Base-by-base conservation (phyloP, 2,329 filamentous ascomycete species). In the Xylariaceae sp. region DNA sequence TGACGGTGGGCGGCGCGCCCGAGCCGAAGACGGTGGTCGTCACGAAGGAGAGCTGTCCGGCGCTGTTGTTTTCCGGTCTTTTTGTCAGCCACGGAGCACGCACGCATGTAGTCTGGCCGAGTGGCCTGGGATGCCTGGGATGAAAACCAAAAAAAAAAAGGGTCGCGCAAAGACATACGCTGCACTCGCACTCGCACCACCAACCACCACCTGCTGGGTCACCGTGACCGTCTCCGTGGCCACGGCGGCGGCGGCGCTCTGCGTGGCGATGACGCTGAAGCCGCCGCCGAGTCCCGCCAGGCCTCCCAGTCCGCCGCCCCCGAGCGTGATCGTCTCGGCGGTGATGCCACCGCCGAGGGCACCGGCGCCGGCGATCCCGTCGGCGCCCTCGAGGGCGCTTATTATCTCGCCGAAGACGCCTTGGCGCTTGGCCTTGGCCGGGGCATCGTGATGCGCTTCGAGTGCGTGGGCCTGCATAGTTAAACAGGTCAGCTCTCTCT, bases 231-330 rank as follows among this genome's bases (percentile, higher is more conserved):
- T 51, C 19, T 38, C 35, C 26, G 48, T 49, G 32, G 34, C 37
- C 16, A 35, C 37, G n/a, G 40, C 47, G 13, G 42, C 46, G 14
- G 47, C 50, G 31, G 33, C 40, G 25, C 55, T 55, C 24, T 44
- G 32, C 26, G 37, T 70, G 14, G 36, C 47, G 9, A 32, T 41
- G 2, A 37, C 52, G 13, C 38, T 47, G 10, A 47, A 51, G 13
- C 40, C 53, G 7, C 59, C 53, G n/a, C 12, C n/a, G n/a, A n/a
- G n/a, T n/a, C n/a, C n/a, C n/a, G n/a, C n/a, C n/a, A n/a, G n/a
- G n/a, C 9, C 60, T 63, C 13, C 62, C 48, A 19, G 59, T 64
- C 39, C 58, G 47, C 29, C 42, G 47, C n/a, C n/a, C n/a, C n/a
- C n/a, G n/a, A n/a, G n/a, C n/a, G n/a, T n/a, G 2, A 56, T 32